Evolutionary conservation across 2,329 filamentous ascomycete species (phyloP), one percentile per base, ranked within the genome.

Genomic region (Pseudocercospora fijiensis): DNA sequence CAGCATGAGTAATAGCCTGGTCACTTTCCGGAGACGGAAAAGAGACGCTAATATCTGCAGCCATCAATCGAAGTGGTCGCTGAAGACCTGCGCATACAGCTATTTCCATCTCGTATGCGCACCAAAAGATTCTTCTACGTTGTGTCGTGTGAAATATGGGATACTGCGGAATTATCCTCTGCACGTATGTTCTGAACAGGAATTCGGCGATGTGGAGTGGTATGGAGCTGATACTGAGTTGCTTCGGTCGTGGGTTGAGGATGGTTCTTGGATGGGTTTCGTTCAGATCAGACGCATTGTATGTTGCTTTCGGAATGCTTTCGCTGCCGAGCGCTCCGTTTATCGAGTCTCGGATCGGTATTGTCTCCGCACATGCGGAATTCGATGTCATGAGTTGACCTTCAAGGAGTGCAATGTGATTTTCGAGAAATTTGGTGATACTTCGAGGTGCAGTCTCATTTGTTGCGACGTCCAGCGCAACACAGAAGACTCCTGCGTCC

Each of bases 41-140:
- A 13, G 16, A 37, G 16, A n/a, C 33, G 10, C n/a, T 24, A 9
- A 60, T 37, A 18, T 47, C 45, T 30, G 51, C 33, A 24, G 24
- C 18, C 3, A 51, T 45, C 13, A 60, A 11, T 30, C 57, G 45
- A 3, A 60, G 45, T 33, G 43, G 57, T 27, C 57, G 43, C n/a
- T 60, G 57, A 22, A 60, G 45, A 24, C 41, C 57, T n/a, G 57
- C 57, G 11, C 41, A 60, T 5, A 60, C 57, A 13, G 57, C 57
- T 22, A 60, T 30, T n/a, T 60, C 57, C 57, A 60, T 60, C 20
- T 60, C 57, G 16, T 47, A 60, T 28, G 57, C 57, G 20, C 57
- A 60, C 57, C 57, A 60, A n/a, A 60, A 52, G 6, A 60, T 26
- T 11, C 57, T 47, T 18, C 57, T 45, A 6, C 57, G 57, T n/a